These are phyloP conservation scores for Eucalyptus fibrosa DNA, from an alignment of 345 rosid species.

Conservation along the genomic window DNA sequence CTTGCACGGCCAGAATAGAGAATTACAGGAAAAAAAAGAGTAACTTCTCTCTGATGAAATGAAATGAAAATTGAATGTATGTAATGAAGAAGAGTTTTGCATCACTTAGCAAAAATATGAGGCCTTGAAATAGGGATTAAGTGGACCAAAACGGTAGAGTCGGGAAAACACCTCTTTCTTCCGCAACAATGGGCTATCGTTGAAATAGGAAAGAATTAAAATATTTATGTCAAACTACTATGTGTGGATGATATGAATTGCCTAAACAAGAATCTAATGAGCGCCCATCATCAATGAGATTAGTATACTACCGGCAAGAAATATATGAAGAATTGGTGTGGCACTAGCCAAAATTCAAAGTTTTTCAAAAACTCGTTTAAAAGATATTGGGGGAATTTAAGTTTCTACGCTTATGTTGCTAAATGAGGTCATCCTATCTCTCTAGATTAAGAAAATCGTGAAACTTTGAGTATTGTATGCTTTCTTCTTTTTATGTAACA, in stretches of 20 bases:
- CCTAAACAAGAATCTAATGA: not conserved
- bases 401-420: not conserved
- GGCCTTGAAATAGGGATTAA: not conserved
- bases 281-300: not conserved
- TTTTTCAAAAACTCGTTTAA: not conserved
- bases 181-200: not conserved
- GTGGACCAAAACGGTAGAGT: not conserved
- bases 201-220: not conserved
- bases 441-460: not conserved
- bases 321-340: not conserved
- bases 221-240: not conserved
- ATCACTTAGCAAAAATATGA: not conserved
- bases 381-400: not conserved
- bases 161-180: not conserved
- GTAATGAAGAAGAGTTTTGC: not conserved
- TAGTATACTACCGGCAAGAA: not conserved
- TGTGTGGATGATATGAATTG: not conserved
- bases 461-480: not conserved
- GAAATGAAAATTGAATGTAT: not conserved
- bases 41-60: not conserved
- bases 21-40: not conserved
- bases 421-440: not conserved
- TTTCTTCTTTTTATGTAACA: not conserved
- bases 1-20: not conserved
- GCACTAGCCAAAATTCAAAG: not conserved